phyloP scores from a whole-genome alignment of 768 basidiomycete genomes.

The Termitomyces sp. region DNA sequence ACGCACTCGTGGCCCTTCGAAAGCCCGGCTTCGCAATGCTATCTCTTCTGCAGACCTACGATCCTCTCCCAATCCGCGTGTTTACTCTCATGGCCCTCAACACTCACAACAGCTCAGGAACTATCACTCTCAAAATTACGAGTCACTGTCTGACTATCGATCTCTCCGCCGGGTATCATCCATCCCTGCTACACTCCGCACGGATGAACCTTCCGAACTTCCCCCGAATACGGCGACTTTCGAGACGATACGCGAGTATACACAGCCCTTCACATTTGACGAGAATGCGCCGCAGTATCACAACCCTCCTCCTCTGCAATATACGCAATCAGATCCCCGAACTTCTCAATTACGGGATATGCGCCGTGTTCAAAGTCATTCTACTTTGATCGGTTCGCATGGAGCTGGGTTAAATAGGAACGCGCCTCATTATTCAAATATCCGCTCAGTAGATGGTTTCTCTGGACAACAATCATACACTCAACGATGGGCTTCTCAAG shows the following conservation, averaged over 20 bases:
- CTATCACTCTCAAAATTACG: slow-evolving; percentile 7
- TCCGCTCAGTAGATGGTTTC: slow-evolving; percentile 7
- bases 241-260: slow-evolving; percentile 10
- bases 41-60: slow-evolving; percentile 22
- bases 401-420: slow-evolving; percentile 3
- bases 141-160: slow-evolving; percentile 6
- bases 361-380: slow-evolving; percentile 25
- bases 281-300: slow-evolving; percentile 3
- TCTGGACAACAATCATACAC: slow-evolving; percentile 9
- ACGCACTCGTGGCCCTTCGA: slow-evolving; percentile 30
- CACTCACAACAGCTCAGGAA: slow-evolving; percentile 5
- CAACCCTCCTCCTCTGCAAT: slow-evolving; percentile 4
- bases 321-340: slow-evolving; percentile 9
- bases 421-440: slow-evolving; percentile 5
- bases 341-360: slow-evolving; percentile 18
- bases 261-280: slow-evolving; percentile 6
- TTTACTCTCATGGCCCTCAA: slow-evolving; percentile 11
- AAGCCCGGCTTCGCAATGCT: slow-evolving; percentile 27
- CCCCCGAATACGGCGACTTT: slow-evolving; percentile 3
- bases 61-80: slow-evolving; percentile 11
- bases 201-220: slow-evolving; percentile 4
- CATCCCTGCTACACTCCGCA: slow-evolving; percentile 12
- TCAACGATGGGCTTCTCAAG: slow-evolving; percentile 13
- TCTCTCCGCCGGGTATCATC: slow-evolving; percentile 16
- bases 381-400: slow-evolving; percentile 17